phyloP scores from a whole-genome alignment of 2,329 filamentous ascomycete species.

The Penicillium sp. region DNA sequence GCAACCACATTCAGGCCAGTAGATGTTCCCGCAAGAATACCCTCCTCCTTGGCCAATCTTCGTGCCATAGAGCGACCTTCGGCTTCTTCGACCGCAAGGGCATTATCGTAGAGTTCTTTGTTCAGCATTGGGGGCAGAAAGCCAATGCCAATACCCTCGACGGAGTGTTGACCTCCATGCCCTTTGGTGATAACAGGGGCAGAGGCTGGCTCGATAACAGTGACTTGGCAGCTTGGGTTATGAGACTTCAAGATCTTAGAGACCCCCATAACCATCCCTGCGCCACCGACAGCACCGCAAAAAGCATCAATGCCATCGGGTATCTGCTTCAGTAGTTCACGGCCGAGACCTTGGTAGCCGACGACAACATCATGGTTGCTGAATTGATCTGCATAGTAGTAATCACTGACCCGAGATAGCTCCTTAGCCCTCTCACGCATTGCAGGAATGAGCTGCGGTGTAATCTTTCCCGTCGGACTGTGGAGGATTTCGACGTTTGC shows the following conservation, averaged over 20 bases:
- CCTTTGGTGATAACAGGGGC: slow-evolving; percentile 12
- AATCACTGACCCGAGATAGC: not conserved
- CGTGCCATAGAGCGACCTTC: slow-evolving; percentile 81
- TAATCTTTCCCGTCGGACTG: slow-evolving; percentile 8
- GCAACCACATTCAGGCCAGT: slow-evolving; percentile 20
- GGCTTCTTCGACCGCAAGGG: slow-evolving; percentile 89
- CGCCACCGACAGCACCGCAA: slow-evolving; percentile 12
- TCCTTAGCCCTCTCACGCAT: slow-evolving; percentile 11
- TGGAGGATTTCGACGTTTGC: slow-evolving; percentile 13
- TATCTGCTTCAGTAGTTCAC: slow-evolving; percentile 14
- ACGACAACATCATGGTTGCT: slow-evolving; percentile 11
- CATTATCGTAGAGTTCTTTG: slow-evolving; percentile 73
- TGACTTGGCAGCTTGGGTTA: not conserved
- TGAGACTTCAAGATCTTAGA: slow-evolving; percentile 8
- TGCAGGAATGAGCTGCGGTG: slow-evolving; percentile 5
- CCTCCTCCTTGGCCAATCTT: slow-evolving; percentile 83
- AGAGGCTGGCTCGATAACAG: slow-evolving; percentile 15
- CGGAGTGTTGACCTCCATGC: slow-evolving; percentile 71
- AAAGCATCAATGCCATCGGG: slow-evolving; percentile 16
- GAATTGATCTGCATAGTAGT: slow-evolving; percentile 15
- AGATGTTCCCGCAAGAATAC: slow-evolving; percentile 69
- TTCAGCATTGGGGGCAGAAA: slow-evolving; percentile 87
- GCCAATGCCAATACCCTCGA: slow-evolving; percentile 93
- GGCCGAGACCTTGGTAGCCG: slow-evolving; percentile 11
- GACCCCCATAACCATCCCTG: slow-evolving; percentile 16